A percentile compares a stretch with the other conserved stretches of the same genome.
Conservation (phyloP, 495 filamentous ascomycete species). For the Tuber brumale region DNA sequence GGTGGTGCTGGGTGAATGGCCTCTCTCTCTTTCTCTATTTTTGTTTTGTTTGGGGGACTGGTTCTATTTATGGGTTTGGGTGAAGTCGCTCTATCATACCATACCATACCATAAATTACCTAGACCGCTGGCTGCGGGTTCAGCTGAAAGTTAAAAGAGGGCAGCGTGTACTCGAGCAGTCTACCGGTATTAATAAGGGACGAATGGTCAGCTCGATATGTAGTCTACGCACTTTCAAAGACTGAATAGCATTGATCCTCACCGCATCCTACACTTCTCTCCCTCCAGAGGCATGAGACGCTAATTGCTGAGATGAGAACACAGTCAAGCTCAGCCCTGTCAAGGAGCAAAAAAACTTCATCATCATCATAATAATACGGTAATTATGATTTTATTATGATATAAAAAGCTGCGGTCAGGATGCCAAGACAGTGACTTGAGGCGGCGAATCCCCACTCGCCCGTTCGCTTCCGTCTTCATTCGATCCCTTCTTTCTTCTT, state of each 20-base stretch:
- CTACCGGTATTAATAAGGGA: not conserved
- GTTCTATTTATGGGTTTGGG: not conserved
- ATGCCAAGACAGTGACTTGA: not conserved
- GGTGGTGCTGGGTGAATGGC: no score
- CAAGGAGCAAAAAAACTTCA: not conserved
- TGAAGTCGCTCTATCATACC: not conserved
- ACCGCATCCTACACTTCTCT: no score
- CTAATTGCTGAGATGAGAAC: not conserved
- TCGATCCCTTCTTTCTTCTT: not conserved
- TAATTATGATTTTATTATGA: not conserved
- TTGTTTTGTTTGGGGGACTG: not conserved
- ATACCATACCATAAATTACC: no score
- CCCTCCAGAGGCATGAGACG: no score
- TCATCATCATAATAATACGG: no score
- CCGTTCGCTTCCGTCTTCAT: conserved; percentile 11
- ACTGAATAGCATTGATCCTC: no score
- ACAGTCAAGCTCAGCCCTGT: not conserved
- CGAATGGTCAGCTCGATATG: no score
- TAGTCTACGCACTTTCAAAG: no score
- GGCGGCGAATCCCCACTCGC: not conserved
- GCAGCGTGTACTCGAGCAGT: no score
- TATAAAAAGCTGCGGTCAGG: not conserved
- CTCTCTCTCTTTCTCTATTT: no score
- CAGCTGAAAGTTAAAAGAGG: not conserved
- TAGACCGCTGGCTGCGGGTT: not conserved